Conservation (phyloP, 805 yeast species). For the Ogataea degrootiae region DNA sequence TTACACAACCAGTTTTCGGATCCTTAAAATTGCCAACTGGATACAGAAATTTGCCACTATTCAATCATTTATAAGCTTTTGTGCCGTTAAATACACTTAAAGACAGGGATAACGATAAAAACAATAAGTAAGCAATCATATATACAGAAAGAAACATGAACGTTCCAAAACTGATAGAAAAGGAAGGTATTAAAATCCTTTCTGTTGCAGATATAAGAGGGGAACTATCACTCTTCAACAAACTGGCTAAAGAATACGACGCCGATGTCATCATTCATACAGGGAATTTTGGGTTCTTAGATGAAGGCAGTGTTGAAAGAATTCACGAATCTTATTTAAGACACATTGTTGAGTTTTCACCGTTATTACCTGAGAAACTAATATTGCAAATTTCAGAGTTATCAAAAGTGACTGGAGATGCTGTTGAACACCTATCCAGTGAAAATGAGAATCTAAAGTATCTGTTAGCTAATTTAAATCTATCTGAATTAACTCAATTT, state of each 20-base stretch:
- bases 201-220: slow-evolving; percentile 56
- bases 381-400: slow-evolving; percentile 49
- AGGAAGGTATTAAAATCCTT: slow-evolving; percentile 18
- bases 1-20: too few species aligned
- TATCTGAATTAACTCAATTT: slow-evolving; percentile 51
- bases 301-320: slow-evolving; percentile 46
- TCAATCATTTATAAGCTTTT: too few species aligned
- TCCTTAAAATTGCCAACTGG: too few species aligned
- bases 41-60: too few species aligned
- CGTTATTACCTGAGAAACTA: slow-evolving; percentile 44
- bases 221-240: slow-evolving; percentile 44
- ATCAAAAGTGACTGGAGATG: slow-evolving; percentile 41
- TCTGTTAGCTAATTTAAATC: slow-evolving; percentile 30
- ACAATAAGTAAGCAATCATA: not conserved
- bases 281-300: slow-evolving; percentile 79
- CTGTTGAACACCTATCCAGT: slow-evolving; percentile 34
- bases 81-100: too few species aligned
- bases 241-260: slow-evolving; percentile 38
- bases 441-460: slow-evolving; percentile 34
- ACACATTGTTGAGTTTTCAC: slow-evolving; percentile 64
- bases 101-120: too few species aligned
- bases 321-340: slow-evolving; percentile 56
- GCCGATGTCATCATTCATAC: slow-evolving; percentile 61
- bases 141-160: not conserved
- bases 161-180: slow-evolving; percentile 11